Evolutionary conservation across 352 stramenopile species (phyloP).

Genomic region (Phytophthora kernoviae): DNA sequence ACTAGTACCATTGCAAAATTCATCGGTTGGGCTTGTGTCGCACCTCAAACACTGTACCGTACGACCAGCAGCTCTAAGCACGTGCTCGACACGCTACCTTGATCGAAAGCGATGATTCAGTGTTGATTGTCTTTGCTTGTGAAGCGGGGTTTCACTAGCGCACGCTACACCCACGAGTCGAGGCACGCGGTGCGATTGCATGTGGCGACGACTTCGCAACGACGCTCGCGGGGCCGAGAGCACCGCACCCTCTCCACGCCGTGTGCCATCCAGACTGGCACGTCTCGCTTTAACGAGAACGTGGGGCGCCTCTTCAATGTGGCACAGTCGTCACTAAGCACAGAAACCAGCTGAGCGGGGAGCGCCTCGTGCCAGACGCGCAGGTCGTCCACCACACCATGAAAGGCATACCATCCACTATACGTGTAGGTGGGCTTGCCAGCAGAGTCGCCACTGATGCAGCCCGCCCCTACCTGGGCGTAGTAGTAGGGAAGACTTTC

Average conservation of each 20-base stretch:
- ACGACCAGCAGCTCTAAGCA: too few species aligned
- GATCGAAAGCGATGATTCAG: too few species aligned
- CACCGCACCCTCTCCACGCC: slow-evolving; percentile 16
- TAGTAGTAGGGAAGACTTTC: slow-evolving; percentile 16
- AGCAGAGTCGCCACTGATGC: slow-evolving; percentile 3
- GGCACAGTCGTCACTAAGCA: slow-evolving; percentile 5
- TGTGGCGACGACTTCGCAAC: slow-evolving; percentile 15
- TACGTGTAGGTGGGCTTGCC: slow-evolving; percentile 7
- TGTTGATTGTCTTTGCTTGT: too few species aligned
- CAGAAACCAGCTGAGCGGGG: background rate
- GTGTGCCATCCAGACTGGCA: slow-evolving; percentile 12
- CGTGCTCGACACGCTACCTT: slow-evolving; percentile 1
- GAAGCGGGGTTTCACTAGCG: too few species aligned
- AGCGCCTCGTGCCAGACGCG: slow-evolving; percentile 26
- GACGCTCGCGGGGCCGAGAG: slow-evolving; percentile 13
- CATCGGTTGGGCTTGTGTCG: too few species aligned
- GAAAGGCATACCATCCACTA: slow-evolving; percentile 29
- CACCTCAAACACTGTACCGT: too few species aligned
- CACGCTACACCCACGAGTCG: slow-evolving; percentile 12
- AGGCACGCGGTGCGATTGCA: slow-evolving; percentile 10
- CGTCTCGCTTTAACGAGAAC: slow-evolving; percentile 18
- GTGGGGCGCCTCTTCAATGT: background rate
- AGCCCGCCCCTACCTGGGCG: slow-evolving; percentile 15
- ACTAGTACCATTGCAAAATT: too few species aligned
- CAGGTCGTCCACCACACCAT: slow-evolving; percentile 27